These are phyloP conservation scores for Diaporthe helianthi DNA, from an alignment of 2,329 filamentous ascomycete genomes.

Conservation along the genomic window DNA sequence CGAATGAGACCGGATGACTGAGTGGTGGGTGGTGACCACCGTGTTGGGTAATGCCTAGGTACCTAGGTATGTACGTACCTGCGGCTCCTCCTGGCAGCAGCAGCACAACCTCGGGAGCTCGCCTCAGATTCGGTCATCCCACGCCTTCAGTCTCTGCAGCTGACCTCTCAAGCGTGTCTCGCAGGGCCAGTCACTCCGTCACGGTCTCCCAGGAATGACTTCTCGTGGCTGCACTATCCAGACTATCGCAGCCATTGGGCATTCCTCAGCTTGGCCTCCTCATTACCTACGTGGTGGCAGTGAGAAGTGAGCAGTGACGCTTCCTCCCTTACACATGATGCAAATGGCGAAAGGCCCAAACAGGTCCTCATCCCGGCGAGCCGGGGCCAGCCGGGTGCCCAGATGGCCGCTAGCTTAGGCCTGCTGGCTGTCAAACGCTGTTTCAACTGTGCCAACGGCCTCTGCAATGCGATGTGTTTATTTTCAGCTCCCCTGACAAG, in stretches of 20 bases:
- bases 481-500: neutral
- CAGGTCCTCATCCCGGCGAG: slow-evolving; percentile 15
- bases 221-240: slow-evolving; percentile 15
- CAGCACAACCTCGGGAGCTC: slow-evolving; percentile 20
- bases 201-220: slow-evolving; percentile 10
- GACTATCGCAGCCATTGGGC: slow-evolving; percentile 12
- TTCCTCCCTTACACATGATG: slow-evolving; percentile 12
- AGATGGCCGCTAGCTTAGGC: slow-evolving; percentile 1
- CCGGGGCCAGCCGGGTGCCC: slow-evolving; percentile 15
- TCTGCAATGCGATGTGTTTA: slow-evolving; percentile 13
- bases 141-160: slow-evolving; percentile 6
- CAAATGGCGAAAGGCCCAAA: slow-evolving; percentile 5
- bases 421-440: slow-evolving; percentile 1
- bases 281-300: slow-evolving; percentile 8
- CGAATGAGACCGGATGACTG: slow-evolving; percentile 13
- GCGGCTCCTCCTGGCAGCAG: slow-evolving; percentile 6
- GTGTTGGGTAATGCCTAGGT: too few relatives aligned
- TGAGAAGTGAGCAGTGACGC: slow-evolving; percentile 27
- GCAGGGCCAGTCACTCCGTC: slow-evolving; percentile 10
- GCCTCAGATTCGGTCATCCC: slow-evolving; percentile 23
- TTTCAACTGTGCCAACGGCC: slow-evolving; percentile 24
- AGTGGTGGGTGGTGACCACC: too few relatives aligned
- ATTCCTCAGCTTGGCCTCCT: slow-evolving; percentile 20
- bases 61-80: too few relatives aligned
- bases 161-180: slow-evolving; percentile 14